phyloP scores from a whole-genome alignment of 805 yeast genomes.

The Wickerhamomyces canadensis region DNA sequence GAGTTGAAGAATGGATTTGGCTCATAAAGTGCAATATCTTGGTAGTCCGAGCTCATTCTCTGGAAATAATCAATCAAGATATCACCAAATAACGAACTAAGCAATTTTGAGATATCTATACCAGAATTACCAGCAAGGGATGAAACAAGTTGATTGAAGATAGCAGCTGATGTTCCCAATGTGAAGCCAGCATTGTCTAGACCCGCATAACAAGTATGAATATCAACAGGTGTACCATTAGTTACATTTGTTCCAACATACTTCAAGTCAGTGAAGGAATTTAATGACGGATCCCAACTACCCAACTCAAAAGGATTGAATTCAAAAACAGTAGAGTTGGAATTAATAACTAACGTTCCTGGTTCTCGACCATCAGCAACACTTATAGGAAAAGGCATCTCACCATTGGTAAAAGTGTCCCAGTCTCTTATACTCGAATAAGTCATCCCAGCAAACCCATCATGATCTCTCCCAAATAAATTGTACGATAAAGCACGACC shows the following conservation, averaged over 20 bases:
- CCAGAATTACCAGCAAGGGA: conserved; percentile 54
- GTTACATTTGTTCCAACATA: conserved; percentile 64
- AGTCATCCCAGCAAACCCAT: conserved; percentile 60
- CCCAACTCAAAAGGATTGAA: conserved; percentile 72
- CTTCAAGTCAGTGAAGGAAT: conserved; percentile 57
- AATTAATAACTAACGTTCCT: conserved; percentile 45
- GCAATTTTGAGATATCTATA: conserved; percentile 35
- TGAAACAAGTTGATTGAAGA: conserved; percentile 56
- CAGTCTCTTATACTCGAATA: conserved; percentile 54
- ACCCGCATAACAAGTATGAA: conserved; percentile 58
- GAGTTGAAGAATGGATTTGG: conserved; percentile 68
- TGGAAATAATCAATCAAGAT: too few species aligned
- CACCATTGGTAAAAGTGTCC: conserved; percentile 52
- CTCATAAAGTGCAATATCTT: conserved; percentile 60
- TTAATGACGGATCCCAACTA: conserved; percentile 77
- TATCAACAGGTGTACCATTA: conserved; percentile 52
- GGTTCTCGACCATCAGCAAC: conserved; percentile 63
- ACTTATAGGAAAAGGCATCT: conserved; percentile 69
- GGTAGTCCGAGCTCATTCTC: conserved; percentile 42
- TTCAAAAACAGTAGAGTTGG: conserved; percentile 66
- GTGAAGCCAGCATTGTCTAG: conserved; percentile 79
- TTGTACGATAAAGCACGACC: conserved; percentile 71
- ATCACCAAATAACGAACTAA: conserved; percentile 32
- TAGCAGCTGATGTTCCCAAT: conserved; percentile 76
- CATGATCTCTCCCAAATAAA: conserved; percentile 55